Percentiles rank a stretch among this genome's conserved stretches.
phyloP scores from a whole-genome alignment of 768 basidiomycete species.

The Calocera cornea region DNA sequence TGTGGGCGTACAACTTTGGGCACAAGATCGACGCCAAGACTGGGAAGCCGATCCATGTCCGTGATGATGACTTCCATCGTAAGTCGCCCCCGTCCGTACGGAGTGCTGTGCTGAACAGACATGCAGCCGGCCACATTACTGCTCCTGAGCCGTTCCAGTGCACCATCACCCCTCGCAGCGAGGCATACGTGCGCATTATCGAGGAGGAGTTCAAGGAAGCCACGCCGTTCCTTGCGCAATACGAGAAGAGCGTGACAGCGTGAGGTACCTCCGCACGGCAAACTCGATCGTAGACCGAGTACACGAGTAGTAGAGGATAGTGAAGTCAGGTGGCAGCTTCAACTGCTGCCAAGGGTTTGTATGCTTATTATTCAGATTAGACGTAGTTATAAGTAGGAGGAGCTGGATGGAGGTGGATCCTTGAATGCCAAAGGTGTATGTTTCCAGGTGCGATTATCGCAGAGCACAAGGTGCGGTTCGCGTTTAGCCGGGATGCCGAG shows the following conservation, averaged over 20 bases:
- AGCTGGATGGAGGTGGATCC: no score
- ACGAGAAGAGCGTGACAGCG: background rate
- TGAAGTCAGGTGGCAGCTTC: background rate
- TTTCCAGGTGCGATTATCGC: no score
- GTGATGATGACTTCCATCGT: background rate
- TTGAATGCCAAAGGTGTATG: no score
- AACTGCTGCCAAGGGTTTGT: background rate
- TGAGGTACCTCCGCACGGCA: background rate
- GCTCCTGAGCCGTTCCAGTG: slow-evolving; percentile 12
- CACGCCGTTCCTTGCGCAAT: background rate
- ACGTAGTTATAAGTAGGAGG: no score
- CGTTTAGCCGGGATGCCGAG: background rate
- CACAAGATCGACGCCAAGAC: slow-evolving; percentile 1
- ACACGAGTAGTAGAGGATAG: no score
- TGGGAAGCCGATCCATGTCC: background rate
- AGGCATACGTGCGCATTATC: background rate
- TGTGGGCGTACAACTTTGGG: slow-evolving; percentile 2
- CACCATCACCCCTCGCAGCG: slow-evolving; percentile 8
- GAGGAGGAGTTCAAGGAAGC: slow-evolving; percentile 7
- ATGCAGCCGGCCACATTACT: background rate
- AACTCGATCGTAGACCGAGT: no score
- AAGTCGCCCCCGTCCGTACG: background rate
- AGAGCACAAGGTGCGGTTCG: no score
- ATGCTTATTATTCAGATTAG: no score
- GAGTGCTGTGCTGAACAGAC: background rate